Evolutionary conservation across 768 basidiomycete genomes (phyloP).

Genomic region (Mycena amicta): DNA sequence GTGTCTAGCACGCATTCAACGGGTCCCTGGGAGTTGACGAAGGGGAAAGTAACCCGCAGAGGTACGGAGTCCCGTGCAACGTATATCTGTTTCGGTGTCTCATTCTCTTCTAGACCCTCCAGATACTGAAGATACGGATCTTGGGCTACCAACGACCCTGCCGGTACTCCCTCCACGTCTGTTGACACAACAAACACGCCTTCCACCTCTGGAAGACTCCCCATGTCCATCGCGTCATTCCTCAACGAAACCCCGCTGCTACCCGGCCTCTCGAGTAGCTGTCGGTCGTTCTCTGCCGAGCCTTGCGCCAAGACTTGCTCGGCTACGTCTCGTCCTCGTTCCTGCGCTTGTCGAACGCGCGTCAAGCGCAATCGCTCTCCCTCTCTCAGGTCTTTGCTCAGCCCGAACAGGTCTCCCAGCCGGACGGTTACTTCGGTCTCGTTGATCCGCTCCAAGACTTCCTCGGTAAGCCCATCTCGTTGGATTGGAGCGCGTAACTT

Average conservation of each 20-base stretch:
- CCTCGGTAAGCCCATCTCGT: neutral
- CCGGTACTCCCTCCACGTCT: slow-evolving; percentile 5
- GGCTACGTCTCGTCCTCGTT: neutral
- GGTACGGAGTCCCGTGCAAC: slow-evolving; percentile 10
- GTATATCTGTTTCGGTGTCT: slow-evolving; percentile 10
- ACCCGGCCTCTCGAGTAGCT: neutral
- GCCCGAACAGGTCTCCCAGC: neutral
- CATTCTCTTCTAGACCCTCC: neutral
- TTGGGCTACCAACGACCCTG: slow-evolving; percentile 8
- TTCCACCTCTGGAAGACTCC: slow-evolving; percentile 6
- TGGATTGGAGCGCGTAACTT: neutral
- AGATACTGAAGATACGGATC: slow-evolving; percentile 13
- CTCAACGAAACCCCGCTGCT: neutral
- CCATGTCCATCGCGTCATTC: slow-evolving; percentile 1
- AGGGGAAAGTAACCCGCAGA: slow-evolving; percentile 9
- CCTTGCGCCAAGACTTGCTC: neutral
- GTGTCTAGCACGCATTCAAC: slow-evolving; percentile 30
- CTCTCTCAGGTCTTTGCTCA: neutral
- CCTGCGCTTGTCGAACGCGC: neutral
- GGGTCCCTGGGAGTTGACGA: slow-evolving; percentile 21
- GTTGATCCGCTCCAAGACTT: neutral
- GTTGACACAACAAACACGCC: slow-evolving; percentile 6
- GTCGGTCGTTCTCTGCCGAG: neutral
- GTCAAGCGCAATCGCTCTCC: neutral
- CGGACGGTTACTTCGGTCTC: neutral